These are phyloP conservation scores for Pelargonium cotyledonis DNA, from an alignment of 441 rosid genomes.

Conservation along the genomic window DNA sequence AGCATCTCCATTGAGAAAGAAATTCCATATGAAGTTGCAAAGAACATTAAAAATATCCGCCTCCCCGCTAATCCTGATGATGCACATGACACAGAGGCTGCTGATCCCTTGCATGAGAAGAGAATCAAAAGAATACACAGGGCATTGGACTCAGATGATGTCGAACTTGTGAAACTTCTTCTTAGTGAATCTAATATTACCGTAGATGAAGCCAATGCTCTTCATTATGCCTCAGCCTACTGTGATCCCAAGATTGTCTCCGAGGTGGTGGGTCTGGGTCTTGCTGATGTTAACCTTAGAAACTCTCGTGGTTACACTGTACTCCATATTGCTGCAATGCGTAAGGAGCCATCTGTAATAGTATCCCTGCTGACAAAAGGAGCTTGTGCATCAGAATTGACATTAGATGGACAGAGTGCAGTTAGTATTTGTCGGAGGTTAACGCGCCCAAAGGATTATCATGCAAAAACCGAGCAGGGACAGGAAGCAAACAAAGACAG, in stretches of 20 bases:
- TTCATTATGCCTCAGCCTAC: conserved; percentile 78
- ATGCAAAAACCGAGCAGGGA: conserved; percentile 51
- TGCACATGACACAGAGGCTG: conserved; percentile 15
- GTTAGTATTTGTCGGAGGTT: conserved; percentile 67
- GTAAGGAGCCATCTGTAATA: conserved; percentile 56
- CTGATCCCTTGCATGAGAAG: conserved; percentile 42
- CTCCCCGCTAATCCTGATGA: conserved; percentile 31
- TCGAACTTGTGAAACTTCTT: conserved; percentile 77
- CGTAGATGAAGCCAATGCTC: conserved; percentile 66
- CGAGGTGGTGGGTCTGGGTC: conserved; percentile 55
- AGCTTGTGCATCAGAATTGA: conserved; percentile 57
- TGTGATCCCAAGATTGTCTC: conserved; percentile 83
- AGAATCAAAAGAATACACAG: conserved; percentile 63
- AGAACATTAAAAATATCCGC: conserved; percentile 41
- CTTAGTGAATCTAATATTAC: conserved; percentile 62
- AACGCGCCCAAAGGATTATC: conserved; percentile 81
- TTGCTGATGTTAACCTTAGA: conserved; percentile 65
- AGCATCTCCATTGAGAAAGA: conserved; percentile 57
- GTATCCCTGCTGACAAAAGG: conserved; percentile 60
- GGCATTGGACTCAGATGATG: conserved; percentile 87
- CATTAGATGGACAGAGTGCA: conserved; percentile 73
- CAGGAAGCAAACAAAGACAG: conserved; percentile 69
- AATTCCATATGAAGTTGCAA: conserved; percentile 61
- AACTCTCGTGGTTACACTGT: conserved; percentile 73
- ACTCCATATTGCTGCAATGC: conserved; percentile 86